Conservation (phyloP, 495 filamentous ascomycete species). For the Penicillium herquei region DNA sequence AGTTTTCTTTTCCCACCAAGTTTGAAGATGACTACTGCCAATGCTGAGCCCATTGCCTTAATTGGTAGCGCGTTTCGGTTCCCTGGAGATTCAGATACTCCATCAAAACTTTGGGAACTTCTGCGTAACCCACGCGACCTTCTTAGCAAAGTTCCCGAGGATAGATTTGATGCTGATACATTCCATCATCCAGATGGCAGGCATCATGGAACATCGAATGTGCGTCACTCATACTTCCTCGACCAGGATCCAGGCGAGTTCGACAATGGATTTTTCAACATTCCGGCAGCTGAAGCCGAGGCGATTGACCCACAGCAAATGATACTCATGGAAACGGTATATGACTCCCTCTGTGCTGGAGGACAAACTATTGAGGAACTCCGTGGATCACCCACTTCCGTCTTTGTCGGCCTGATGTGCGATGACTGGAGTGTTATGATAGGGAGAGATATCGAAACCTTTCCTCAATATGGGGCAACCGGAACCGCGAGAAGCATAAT, state of each 20-base stretch:
- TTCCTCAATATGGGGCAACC: slow-evolving; percentile 32
- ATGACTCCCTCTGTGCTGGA: slow-evolving; percentile 51
- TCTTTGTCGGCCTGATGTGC: slow-evolving; percentile 38
- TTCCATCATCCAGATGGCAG: slow-evolving; percentile 18
- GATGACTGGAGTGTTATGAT: slow-evolving; percentile 12
- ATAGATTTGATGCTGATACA: not conserved
- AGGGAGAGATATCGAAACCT: slow-evolving; percentile 44
- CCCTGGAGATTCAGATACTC: too few species aligned
- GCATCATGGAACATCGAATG: slow-evolving; percentile 22
- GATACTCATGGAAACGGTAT: slow-evolving; percentile 47
- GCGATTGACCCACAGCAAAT: slow-evolving; percentile 40
- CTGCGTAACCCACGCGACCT: too few species aligned
- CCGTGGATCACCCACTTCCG: slow-evolving; percentile 5
- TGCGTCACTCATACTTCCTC: slow-evolving; percentile 25
- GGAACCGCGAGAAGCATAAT: slow-evolving; percentile 37
- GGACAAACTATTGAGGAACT: not conserved
- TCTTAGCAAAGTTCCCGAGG: too few species aligned
- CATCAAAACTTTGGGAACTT: too few species aligned
- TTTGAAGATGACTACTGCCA: too few species aligned
- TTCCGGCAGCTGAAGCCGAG: slow-evolving; percentile 46
- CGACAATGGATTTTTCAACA: slow-evolving; percentile 53
- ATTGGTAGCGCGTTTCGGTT: too few species aligned
- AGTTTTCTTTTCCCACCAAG: too few species aligned
- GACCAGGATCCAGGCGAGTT: slow-evolving; percentile 34
- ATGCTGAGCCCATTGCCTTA: too few species aligned